Evolutionary conservation across 2,329 filamentous ascomycete genomes (phyloP), one percentile per base, ranked within the genome.

Genomic region (Verticillium dahliae): DNA sequence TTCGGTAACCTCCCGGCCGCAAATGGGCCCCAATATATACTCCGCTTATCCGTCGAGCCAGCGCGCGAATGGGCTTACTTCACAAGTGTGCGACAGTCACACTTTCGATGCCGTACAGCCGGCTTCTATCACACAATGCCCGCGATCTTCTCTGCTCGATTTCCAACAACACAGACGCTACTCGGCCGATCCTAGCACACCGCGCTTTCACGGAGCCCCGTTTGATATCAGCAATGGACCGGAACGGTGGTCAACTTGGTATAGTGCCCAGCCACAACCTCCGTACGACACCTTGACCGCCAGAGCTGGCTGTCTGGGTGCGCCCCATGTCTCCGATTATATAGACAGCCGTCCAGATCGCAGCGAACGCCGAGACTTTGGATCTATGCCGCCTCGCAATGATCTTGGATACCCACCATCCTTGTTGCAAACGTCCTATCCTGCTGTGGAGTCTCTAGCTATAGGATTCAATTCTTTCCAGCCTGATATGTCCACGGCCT

Each of bases 371-470:
- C 18, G 18, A 13, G 18, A 52, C 45, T 52, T 52, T 27, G 45
- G 18, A 11, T 27, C 9, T 18, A 11, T 22, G 7, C 3, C 18
- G n/a, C 5, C 45, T 11, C n/a, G 45, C 45, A 27, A 22, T 52
- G 18, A 13, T 6, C 54, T n/a, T 11, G 31, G 13, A n/a, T 34
- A 33, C 14, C 33, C 9, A 13, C 15, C 27, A 35, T 6, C 27
- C 27, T n/a, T 34, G 13, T 18, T 13, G 5, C 58, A 27, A 63
- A 66, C 71, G 57, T 68, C 71, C 3, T 72, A 71, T 9, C 71
- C 71, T 56, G 67, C 68, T 34, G 56, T 75, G 7, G 72, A 73
- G 60, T 71, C 70, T 27, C 68, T 75, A 6, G 71, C 70, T 6
- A 66, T 76, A 4, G 71, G 74, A 35, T 61, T 39, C 15, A 31